Evolutionary conservation across 1,284 basidiomycete species (phyloP), one percentile per base, ranked within the genome.

Genomic region (Malassezia yamatoensis): DNA sequence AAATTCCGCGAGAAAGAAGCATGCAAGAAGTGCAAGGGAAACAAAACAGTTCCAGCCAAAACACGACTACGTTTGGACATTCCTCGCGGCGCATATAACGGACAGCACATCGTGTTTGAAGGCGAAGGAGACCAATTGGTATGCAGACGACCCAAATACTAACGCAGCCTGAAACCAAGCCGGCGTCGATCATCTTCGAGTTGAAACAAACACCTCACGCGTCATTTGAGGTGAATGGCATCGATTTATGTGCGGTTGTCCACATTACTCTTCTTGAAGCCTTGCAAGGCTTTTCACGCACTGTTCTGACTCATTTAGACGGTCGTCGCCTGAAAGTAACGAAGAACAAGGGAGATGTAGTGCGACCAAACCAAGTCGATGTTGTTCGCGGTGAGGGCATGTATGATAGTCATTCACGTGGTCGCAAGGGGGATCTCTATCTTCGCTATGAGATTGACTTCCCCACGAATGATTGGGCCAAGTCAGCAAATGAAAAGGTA

Each of bases 1-100:
- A 86, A 83, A 66, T 76, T 93, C 38, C 83, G 85, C 53, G 90
- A 93, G 64, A 93, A 93, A 73, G 91, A 96, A 64, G 80, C 84
- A 85, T 96, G 91, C 79, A 96, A 90, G 77, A 91, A 88, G 73
- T 98, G 91, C 77, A 91, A 93, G 71, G 91, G 91, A 9, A 81
- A 82, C 52, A 86, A 85, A 74, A 86, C 84, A 0, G 81, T 86
- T 42, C 85, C 85, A 66, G 88, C 90, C 70, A 94, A 90, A 79
- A 87, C 85, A 80, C 65, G 66, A 36, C 58, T 74, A 33, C 65
- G 69, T 32, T 57, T 74, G 13, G 47, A 83, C 63, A 81, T 96
- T 42, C 87, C 91, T 67, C 84, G 83, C 52, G 91, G 91, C n/a
- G 90, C 90, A 81, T 76, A 83, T 7, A 83, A 91, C 68, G 82